Evolutionary conservation across 371 early-diverging fungal genomes (phyloP).

Genomic region (Actinomortierella ambigua): DNA sequence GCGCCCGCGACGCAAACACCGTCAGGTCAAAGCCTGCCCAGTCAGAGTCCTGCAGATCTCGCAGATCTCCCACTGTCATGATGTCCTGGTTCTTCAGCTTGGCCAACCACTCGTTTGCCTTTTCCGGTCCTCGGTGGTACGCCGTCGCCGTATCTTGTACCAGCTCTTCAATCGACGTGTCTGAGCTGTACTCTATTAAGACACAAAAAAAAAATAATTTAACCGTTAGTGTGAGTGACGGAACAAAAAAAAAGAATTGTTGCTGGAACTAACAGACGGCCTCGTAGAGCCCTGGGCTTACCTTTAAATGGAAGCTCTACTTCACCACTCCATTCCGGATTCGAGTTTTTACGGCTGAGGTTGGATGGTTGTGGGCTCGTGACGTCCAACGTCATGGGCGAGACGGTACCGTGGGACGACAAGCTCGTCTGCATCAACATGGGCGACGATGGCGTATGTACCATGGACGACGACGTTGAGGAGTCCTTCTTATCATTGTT

Average conservation of each 20-base stretch:
- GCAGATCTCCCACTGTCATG: conserved; percentile 81
- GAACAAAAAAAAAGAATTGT: not conserved
- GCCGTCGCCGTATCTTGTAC: conserved; percentile 70
- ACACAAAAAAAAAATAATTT: not conserved
- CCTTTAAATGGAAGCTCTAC: conserved; percentile 43
- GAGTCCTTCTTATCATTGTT: conserved; percentile 55
- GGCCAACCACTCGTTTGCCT: conserved; percentile 75
- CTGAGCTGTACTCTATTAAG: conserved; percentile 59
- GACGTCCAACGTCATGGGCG: conserved; percentile 22
- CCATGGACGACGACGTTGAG: conserved; percentile 22
- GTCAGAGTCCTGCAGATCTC: conserved; percentile 77
- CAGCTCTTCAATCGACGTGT: conserved; percentile 69
- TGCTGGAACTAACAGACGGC: not conserved
- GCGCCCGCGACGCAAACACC: conserved; percentile 85
- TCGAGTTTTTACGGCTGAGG: conserved; percentile 47
- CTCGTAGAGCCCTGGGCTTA: conserved; percentile 1
- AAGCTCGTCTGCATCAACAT: conserved; percentile 2
- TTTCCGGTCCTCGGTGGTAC: conserved; percentile 71
- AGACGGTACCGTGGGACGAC: conserved; percentile 13
- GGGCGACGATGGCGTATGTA: conserved; percentile 14
- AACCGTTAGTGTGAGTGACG: not conserved
- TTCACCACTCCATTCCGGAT: conserved; percentile 47
- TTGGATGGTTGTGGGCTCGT: conserved; percentile 46
- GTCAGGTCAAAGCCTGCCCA: conserved; percentile 80
- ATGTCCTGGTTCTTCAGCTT: conserved; percentile 77